Evolutionary conservation across 1,139 yeast species (phyloP).

Genomic region (Saccharomyces uvarum): DNA sequence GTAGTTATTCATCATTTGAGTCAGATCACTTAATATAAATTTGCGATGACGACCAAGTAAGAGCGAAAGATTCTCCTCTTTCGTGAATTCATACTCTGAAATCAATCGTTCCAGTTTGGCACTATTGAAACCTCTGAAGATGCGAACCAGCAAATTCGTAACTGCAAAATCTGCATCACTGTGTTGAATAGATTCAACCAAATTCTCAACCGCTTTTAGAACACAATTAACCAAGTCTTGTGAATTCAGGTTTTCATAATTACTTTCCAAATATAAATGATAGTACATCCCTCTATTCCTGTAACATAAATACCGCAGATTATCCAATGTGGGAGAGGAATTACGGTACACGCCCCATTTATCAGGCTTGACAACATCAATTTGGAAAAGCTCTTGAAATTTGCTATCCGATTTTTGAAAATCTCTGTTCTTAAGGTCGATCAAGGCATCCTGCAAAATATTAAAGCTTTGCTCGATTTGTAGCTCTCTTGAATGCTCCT

Average conservation of each 20-base stretch:
- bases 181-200: slow-evolving; percentile 49
- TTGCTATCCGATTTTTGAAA: slow-evolving; percentile 44
- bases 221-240: slow-evolving; percentile 31
- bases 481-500: slow-evolving; percentile 78
- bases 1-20: slow-evolving; percentile 7
- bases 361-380: slow-evolving; percentile 57
- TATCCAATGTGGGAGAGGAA: slow-evolving; percentile 62
- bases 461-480: slow-evolving; percentile 83
- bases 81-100: slow-evolving; percentile 54
- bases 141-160: slow-evolving; percentile 41
- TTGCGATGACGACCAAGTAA: slow-evolving; percentile 33
- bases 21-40: slow-evolving; percentile 12
- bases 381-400: slow-evolving; percentile 57
- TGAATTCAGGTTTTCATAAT: slow-evolving; percentile 14
- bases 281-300: slow-evolving; percentile 75
- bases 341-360: slow-evolving; percentile 39
- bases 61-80: slow-evolving; percentile 42
- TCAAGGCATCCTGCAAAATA: slow-evolving; percentile 63
- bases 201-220: slow-evolving; percentile 44
- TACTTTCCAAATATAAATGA: slow-evolving; percentile 36
- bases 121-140: slow-evolving; percentile 43
- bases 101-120: slow-evolving; percentile 51
- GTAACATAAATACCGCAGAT: slow-evolving; percentile 66
- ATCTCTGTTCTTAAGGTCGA: slow-evolving; percentile 45
- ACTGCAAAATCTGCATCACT: slow-evolving; percentile 57